Evolutionary conservation across 768 basidiomycete genomes (phyloP), one percentile per base, ranked within the genome.

Genomic region (Tylopilus subfusipes): DNA sequence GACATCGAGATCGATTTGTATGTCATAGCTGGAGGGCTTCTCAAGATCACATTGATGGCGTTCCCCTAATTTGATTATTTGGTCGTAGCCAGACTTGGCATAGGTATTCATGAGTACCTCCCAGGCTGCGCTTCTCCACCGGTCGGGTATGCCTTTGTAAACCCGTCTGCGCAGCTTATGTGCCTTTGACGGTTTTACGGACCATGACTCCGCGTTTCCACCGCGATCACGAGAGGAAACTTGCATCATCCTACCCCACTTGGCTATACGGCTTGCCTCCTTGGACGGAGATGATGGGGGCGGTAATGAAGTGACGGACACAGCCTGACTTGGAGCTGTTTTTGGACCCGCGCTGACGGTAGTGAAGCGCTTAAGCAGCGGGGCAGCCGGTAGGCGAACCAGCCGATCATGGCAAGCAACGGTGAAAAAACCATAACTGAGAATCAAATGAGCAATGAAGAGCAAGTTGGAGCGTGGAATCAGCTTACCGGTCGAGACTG

Each of bases 1-100:
- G 2, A 98, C 95, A 65, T 99, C 97, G 60, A 99, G 77, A 73
- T 99, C 97, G 61, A 98, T 98, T 75, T 98, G 97, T 30, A 98
- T 84, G 69, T 99, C 97, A 67, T 93, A 95, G 10, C 75, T 80
- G 38, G 93, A 96, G 18, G 94, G 88, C 54, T 81, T 82, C 47
- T 94, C 90, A 58, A 94, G 67, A 9, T 76, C 78, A 38, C 84
- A 82, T 58, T 78, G 73, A 60, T 89, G 90, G 53, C 82, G 76
- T 31, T 67, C 64, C 21, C 69, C 76, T 13, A 83, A 73, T 48
- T 62, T 65, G 48, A 67, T 65, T 42, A 84, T 67, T 48, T 82
- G 80, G 38, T 73, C 63, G 48, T 73, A 71, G 16, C 79, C 76
- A 22, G 76, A 73, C 45, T 67, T 73, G 49, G 85, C 71, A 60